Evolutionary conservation across 805 yeast genomes (phyloP).

Genomic region (Yamadazyma olivae): DNA sequence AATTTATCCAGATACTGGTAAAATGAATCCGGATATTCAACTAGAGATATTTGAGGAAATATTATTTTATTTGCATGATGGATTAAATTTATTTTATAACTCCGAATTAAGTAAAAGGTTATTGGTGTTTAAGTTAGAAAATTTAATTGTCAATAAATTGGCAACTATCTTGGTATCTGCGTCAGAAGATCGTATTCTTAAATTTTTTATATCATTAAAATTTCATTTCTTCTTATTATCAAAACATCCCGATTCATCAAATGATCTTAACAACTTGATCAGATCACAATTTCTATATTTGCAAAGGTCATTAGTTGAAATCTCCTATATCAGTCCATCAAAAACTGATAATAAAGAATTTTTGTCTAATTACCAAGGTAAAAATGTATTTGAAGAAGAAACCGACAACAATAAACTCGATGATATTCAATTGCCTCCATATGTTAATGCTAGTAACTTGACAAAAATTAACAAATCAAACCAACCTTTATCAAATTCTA

Average conservation of each 20-base stretch:
- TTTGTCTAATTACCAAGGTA: slow-evolving; percentile 7
- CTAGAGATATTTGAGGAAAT: slow-evolving; percentile 4
- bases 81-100: background rate
- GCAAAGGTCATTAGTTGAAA: slow-evolving; percentile 15
- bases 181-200: slow-evolving; percentile 30
- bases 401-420: slow-evolving; percentile 24
- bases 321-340: slow-evolving; percentile 7
- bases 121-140: slow-evolving; percentile 19
- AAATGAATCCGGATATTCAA: slow-evolving; percentile 7
- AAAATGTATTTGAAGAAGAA: slow-evolving; percentile 4
- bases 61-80: background rate
- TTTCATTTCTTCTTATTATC: slow-evolving; percentile 25
- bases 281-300: slow-evolving; percentile 12
- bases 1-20: slow-evolving; percentile 10
- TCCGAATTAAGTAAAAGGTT: slow-evolving; percentile 4
- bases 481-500: slow-evolving; percentile 1
- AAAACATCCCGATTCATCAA: slow-evolving; percentile 8
- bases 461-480: slow-evolving; percentile 9
- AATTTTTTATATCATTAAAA: slow-evolving; percentile 25
- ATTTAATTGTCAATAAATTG: slow-evolving; percentile 24
- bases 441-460: slow-evolving; percentile 31
- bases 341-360: slow-evolving; percentile 8
- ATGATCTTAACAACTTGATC: slow-evolving; percentile 4
- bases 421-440: slow-evolving; percentile 34
- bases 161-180: slow-evolving; percentile 22